Evolutionary conservation across 2,329 filamentous ascomycete species (phyloP).

Genomic region (Scortechinia acanthostroma): DNA sequence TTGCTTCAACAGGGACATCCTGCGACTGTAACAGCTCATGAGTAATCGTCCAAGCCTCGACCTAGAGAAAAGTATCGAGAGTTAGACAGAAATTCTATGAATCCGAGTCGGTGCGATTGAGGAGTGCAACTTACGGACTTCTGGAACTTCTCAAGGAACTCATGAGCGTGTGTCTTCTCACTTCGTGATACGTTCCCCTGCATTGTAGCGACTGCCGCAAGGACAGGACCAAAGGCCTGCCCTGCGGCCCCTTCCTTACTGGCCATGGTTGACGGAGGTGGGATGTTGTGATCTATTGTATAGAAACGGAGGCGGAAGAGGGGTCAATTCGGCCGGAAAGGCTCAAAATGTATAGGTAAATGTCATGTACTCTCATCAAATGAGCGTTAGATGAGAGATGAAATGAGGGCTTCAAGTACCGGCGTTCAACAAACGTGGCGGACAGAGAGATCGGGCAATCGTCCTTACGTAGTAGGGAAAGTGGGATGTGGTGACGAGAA

Average conservation of each 20-base stretch:
- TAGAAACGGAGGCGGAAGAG: not conserved
- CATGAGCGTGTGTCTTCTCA: constrained; percentile 77
- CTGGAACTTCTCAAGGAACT: constrained; percentile 89
- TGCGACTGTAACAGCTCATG: constrained; percentile 75
- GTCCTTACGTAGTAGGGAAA: too few relatives aligned
- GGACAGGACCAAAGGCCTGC: constrained; percentile 72
- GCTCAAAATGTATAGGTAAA: not conserved
- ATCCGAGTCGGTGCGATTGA: constrained; percentile 5
- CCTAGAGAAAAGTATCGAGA: constrained; percentile 40
- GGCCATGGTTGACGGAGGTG: constrained; percentile 49
- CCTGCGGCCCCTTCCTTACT: constrained; percentile 41
- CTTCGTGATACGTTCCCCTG: constrained; percentile 73
- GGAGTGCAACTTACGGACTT: constrained; percentile 74
- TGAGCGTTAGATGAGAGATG: not conserved
- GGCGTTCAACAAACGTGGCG: too few relatives aligned
- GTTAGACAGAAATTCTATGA: too few relatives aligned
- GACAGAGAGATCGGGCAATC: too few relatives aligned
- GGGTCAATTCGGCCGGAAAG: not conserved
- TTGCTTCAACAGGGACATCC: constrained; percentile 73
- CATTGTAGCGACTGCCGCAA: constrained; percentile 87
- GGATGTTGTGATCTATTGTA: not conserved
- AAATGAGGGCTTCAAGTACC: too few relatives aligned
- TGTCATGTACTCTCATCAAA: not conserved
- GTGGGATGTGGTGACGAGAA: too few relatives aligned
- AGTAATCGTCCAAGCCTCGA: constrained; percentile 84